Evolutionary conservation across 2,329 filamentous ascomycete species (phyloP).

Genomic region (Clarireedia homoeocarpa): DNA sequence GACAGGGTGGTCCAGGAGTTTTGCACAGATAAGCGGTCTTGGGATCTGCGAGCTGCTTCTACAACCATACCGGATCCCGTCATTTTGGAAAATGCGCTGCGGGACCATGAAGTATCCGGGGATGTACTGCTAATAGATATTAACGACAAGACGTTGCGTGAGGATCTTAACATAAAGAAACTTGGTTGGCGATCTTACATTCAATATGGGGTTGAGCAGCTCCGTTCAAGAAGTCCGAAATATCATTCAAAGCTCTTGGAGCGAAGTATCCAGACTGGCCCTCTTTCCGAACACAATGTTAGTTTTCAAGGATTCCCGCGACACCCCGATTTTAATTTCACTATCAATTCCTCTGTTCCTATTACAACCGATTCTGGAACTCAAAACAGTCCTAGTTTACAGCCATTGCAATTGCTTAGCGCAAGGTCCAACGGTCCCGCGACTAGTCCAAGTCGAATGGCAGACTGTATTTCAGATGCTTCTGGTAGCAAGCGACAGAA

Average conservation of each 20-base stretch:
- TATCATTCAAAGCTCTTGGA: slow-evolving; percentile 32
- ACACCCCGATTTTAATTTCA: slow-evolving; percentile 1
- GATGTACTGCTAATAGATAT: slow-evolving; percentile 19
- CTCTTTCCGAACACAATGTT: not conserved
- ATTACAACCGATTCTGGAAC: not conserved
- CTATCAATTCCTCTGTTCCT: slow-evolving; percentile 5
- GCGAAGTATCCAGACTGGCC: not conserved
- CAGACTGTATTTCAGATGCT: not conserved
- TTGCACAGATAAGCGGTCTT: slow-evolving; percentile 46
- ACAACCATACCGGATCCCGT: slow-evolving; percentile 40
- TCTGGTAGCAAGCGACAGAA: not conserved
- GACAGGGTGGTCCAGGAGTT: slow-evolving; percentile 60
- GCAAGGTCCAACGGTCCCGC: not conserved
- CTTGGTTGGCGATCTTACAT: slow-evolving; percentile 32
- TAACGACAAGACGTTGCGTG: slow-evolving; percentile 17
- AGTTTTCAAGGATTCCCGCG: not conserved
- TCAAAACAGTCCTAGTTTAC: not conserved
- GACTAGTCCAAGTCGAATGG: not conserved
- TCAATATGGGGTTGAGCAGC: slow-evolving; percentile 45
- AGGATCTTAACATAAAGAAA: slow-evolving; percentile 22
- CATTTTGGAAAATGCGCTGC: slow-evolving; percentile 46
- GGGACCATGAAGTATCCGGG: slow-evolving; percentile 48
- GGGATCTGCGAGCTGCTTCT: slow-evolving; percentile 31
- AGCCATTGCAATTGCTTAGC: not conserved
- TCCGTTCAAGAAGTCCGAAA: slow-evolving; percentile 44